These are phyloP conservation scores for Ramularia endophylla DNA, from an alignment of 2,329 filamentous ascomycete species.

Conservation along the genomic window DNA sequence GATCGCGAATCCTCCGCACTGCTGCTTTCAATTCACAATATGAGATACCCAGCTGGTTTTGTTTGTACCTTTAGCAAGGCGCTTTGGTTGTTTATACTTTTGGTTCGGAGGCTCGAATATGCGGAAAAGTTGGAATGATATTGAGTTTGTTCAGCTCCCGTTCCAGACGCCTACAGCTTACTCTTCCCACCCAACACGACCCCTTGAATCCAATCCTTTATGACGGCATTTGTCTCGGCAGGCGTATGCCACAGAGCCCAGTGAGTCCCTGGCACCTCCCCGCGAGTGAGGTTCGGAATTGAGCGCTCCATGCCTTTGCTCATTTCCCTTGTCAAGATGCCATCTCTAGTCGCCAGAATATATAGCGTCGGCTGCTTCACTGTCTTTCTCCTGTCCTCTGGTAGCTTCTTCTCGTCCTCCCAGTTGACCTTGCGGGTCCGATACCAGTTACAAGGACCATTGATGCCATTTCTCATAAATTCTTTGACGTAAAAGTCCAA, in stretches of 20 bases:
- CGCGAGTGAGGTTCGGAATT: slow-evolving; percentile 59
- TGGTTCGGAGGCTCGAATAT: no score
- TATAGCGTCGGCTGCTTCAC: slow-evolving; percentile 57
- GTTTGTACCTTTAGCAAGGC: no score
- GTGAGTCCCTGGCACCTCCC: slow-evolving; percentile 65
- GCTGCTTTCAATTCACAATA: no score
- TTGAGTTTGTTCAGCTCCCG: no score
- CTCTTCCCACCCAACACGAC: slow-evolving; percentile 45
- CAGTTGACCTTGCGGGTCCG: slow-evolving; percentile 66
- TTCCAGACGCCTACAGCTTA: slow-evolving; percentile 38
- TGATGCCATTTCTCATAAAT: slow-evolving; percentile 66
- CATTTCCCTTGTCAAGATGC: slow-evolving; percentile 66
- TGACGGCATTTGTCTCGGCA: slow-evolving; percentile 61
- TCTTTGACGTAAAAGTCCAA: slow-evolving; percentile 70
- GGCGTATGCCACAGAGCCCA: slow-evolving; percentile 77
- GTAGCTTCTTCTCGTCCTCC: slow-evolving; percentile 58
- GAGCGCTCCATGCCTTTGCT: slow-evolving; percentile 62
- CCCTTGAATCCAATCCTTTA: slow-evolving; percentile 61
- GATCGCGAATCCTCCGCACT: no score
- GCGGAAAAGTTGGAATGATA: no score
- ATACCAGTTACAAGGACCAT: slow-evolving; percentile 67
- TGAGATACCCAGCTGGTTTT: no score
- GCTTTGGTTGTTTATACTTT: no score
- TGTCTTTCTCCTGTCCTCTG: slow-evolving; percentile 12
- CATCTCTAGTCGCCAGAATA: slow-evolving; percentile 65